Percentiles rank a stretch among this genome's conserved stretches.
These are phyloP conservation scores for Beverwykella pulmonaria DNA, from an alignment of 495 filamentous ascomycete species.

Conservation along the genomic window DNA sequence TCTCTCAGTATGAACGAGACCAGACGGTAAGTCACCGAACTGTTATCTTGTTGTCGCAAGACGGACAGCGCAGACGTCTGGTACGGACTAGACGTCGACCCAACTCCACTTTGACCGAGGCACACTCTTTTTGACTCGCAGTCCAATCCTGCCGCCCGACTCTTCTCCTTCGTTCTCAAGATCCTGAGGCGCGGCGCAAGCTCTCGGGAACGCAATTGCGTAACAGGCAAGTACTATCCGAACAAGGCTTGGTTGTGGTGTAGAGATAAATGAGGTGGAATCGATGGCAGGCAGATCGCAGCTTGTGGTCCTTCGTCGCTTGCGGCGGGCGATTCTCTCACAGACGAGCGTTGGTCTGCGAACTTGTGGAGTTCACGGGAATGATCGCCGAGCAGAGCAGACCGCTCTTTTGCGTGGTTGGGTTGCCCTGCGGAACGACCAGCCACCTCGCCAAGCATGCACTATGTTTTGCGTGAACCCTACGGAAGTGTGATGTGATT, in stretches of 20 bases:
- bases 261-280: too few relatives aligned
- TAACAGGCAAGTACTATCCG: too few relatives aligned
- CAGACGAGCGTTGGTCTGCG: neutral
- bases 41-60: too few relatives aligned
- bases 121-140: too few relatives aligned
- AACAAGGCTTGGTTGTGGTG: too few relatives aligned
- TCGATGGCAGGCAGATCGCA: neutral
- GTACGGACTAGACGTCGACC: neutral
- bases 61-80: neutral
- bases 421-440: constrained; percentile 3
- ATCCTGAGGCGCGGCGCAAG: neutral
- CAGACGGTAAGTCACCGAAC: too few relatives aligned
- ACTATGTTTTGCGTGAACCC: constrained; percentile 23
- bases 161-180: neutral
- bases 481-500: neutral
- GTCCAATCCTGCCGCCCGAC: too few relatives aligned
- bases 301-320: neutral
- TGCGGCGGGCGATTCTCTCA: neutral
- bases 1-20: neutral
- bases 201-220: too few relatives aligned
- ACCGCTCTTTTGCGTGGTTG: constrained; percentile 26
- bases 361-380: constrained; percentile 6
- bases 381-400: neutral
- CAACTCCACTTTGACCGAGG: neutral
- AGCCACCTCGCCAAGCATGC: constrained; percentile 9